Evolutionary conservation across 495 filamentous ascomycete species (phyloP).

Genomic region (Podospora comata): DNA sequence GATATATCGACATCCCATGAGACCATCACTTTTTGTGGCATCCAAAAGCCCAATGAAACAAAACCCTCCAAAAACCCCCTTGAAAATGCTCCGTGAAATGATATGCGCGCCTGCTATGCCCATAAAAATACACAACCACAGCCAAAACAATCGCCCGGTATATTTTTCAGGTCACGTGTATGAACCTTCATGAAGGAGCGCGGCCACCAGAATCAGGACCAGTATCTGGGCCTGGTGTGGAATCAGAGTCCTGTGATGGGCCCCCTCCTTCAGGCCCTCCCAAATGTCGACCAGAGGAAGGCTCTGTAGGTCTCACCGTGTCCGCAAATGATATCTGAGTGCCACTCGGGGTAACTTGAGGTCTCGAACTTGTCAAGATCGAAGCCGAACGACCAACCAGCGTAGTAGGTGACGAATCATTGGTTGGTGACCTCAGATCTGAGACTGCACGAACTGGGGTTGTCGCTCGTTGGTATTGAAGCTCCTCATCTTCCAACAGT

Average conservation of each 20-base stretch:
- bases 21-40: neutral
- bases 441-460: neutral
- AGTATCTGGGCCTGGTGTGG: neutral
- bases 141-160: neutral
- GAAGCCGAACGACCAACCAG: neutral
- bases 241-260: neutral
- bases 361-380: neutral
- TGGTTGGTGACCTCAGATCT: neutral
- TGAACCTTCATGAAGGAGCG: neutral
- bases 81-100: neutral
- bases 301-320: neutral
- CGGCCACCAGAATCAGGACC: neutral
- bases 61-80: neutral
- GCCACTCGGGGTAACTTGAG: neutral
- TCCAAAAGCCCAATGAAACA: neutral
- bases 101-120: neutral
- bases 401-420: neutral
- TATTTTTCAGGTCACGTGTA: neutral
- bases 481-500: slow-evolving; percentile 40
- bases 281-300: neutral
- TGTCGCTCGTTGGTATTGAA: slow-evolving; percentile 7
- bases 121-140: neutral
- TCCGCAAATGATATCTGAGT: neutral
- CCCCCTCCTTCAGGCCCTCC: neutral
- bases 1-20: neutral